Conservation (phyloP, 2,329 filamentous ascomycete species). For the Scytalidium lignicola region DNA sequence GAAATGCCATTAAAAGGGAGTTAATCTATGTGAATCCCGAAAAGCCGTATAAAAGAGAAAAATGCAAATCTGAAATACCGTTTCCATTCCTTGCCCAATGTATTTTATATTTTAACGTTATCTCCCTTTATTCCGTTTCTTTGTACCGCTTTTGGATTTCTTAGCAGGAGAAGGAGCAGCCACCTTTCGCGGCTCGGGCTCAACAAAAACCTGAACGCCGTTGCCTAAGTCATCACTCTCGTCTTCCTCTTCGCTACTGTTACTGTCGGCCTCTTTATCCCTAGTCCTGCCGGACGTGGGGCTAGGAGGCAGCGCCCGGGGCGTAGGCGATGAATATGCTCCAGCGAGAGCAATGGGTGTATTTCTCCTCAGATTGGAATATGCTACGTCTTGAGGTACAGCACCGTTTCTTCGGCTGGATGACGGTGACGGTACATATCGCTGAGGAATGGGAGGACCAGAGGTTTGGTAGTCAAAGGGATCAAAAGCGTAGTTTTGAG, state of each 20-base stretch:
- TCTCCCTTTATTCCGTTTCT: slow-evolving; percentile 18
- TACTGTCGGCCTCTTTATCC: slow-evolving; percentile 8
- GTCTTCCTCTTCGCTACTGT: slow-evolving; percentile 16
- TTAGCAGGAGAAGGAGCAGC: slow-evolving; percentile 6
- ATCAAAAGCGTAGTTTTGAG: slow-evolving; percentile 26
- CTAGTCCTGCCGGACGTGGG: slow-evolving; percentile 10
- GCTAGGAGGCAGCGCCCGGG: slow-evolving; percentile 15
- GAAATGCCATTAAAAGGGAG: slow-evolving; percentile 11
- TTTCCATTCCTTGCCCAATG: neutral
- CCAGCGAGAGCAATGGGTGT: slow-evolving; percentile 10
- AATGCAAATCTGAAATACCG: neutral
- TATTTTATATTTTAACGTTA: neutral
- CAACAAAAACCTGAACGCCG: slow-evolving; percentile 22
- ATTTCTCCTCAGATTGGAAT: slow-evolving; percentile 21
- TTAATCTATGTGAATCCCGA: slow-evolving; percentile 6
- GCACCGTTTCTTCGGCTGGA: slow-evolving; percentile 26
- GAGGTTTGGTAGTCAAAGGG: slow-evolving; percentile 33
- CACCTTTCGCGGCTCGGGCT: slow-evolving; percentile 9
- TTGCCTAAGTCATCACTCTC: slow-evolving; percentile 24
- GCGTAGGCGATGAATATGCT: neutral
- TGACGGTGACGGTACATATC: slow-evolving; percentile 29
- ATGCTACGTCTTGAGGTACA: slow-evolving; percentile 29
- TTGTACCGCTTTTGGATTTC: slow-evolving; percentile 19
- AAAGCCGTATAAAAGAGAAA: neutral
- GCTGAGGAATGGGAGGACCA: slow-evolving; percentile 21